Conservation (phyloP, 2,329 filamentous ascomycete species). For the Lecanicillium sp. region DNA sequence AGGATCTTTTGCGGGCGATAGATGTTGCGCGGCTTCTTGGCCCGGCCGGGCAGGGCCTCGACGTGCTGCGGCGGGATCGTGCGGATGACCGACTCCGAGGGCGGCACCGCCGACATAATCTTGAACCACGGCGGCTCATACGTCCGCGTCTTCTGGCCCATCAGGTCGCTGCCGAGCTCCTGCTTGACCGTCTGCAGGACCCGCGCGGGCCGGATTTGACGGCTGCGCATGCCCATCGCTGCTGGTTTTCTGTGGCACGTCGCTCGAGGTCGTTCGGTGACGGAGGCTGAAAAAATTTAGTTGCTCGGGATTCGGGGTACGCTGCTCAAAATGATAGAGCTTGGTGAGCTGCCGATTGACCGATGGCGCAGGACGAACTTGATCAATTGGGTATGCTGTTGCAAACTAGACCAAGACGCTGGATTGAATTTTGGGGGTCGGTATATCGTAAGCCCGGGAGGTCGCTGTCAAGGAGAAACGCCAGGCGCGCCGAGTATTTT, state of each 20-base stretch:
- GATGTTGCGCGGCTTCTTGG: constrained; percentile 58
- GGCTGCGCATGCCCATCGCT: constrained; percentile 31
- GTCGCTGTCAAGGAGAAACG: constrained; percentile 13
- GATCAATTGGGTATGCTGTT: constrained; percentile 17
- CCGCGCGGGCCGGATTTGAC: constrained; percentile 41
- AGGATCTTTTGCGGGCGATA: constrained; percentile 73
- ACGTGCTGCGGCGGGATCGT: constrained; percentile 44
- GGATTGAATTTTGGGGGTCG: constrained; percentile 21
- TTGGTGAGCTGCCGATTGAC: background rate
- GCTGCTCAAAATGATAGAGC: background rate
- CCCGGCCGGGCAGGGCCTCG: constrained; percentile 24
- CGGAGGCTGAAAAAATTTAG: background rate
- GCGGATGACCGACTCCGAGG: constrained; percentile 52
- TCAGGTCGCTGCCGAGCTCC: constrained; percentile 37
- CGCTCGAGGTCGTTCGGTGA: constrained; percentile 5
- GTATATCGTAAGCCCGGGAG: constrained; percentile 26
- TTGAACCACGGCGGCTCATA: constrained; percentile 44
- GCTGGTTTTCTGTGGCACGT: constrained; percentile 13
- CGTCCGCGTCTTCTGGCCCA: constrained; percentile 26
- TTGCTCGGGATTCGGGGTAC: too few species aligned
- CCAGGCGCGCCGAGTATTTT: constrained; percentile 3
- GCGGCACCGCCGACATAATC: constrained; percentile 48
- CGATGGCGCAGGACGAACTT: constrained; percentile 9
- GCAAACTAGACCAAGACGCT: background rate
- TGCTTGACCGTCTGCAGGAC: constrained; percentile 41